A percentile compares a stretch with the other conserved stretches of the same genome.
These are phyloP conservation scores for Pythium monospermum DNA, from an alignment of 352 stramenopile genomes.

Conservation along the genomic window DNA sequence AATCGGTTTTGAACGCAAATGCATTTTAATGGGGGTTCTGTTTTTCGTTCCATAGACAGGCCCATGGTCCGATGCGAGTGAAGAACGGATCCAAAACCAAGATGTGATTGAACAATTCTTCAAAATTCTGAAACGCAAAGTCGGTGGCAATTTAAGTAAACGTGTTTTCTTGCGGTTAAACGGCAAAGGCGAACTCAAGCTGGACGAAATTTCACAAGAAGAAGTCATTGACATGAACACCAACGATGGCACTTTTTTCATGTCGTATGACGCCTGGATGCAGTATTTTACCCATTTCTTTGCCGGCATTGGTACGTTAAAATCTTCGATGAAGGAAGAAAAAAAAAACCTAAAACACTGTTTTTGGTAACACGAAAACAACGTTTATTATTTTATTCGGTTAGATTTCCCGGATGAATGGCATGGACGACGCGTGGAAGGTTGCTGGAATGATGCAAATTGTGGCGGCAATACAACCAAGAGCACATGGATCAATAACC, in stretches of 20 bases:
- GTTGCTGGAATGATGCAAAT: constrained; percentile 71
- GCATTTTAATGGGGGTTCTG: too few species aligned
- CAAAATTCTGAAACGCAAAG: constrained; percentile 56
- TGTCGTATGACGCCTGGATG: constrained; percentile 86
- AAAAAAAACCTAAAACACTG: too few species aligned
- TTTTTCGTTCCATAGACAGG: constrained; percentile 40
- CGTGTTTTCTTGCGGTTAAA: constrained; percentile 56
- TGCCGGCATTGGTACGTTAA: constrained; percentile 67
- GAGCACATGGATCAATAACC: constrained; percentile 87
- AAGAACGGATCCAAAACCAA: constrained; percentile 73
- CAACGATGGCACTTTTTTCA: constrained; percentile 91
- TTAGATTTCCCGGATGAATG: constrained; percentile 86
- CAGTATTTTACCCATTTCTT: constrained; percentile 90
- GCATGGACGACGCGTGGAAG: constrained; percentile 71
- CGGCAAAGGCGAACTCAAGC: constrained; percentile 36
- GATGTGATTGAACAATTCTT: constrained; percentile 75
- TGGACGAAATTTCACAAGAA: constrained; percentile 66
- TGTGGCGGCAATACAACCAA: constrained; percentile 77
- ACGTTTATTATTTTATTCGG: too few species aligned
- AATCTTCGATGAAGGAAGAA: neutral
- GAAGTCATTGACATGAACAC: constrained; percentile 76
- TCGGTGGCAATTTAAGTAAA: constrained; percentile 65
- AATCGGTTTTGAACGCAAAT: too few species aligned
- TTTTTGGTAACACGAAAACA: too few species aligned
- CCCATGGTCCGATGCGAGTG: constrained; percentile 76